Conservation (phyloP, 305 asterid genomes). For the Rubia occidens region DNA sequence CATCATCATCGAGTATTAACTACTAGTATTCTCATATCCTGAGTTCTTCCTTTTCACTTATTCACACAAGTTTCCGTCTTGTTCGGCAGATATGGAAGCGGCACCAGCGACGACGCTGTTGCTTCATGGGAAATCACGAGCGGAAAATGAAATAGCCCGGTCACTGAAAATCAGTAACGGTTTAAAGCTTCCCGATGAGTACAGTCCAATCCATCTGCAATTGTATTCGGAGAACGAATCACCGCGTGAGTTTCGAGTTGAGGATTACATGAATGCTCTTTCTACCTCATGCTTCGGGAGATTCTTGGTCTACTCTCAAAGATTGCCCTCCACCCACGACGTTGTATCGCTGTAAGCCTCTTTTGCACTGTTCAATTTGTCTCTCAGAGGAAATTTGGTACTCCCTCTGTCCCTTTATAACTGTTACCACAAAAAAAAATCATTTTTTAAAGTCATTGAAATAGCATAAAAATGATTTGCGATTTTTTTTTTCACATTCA, state of each 20-base stretch:
- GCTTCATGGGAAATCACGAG: conserved; percentile 54
- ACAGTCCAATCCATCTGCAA: conserved; percentile 29
- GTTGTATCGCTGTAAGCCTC: conserved; percentile 55
- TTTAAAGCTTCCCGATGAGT: conserved; percentile 44
- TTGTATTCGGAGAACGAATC: conserved; percentile 42
- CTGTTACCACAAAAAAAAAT: no score
- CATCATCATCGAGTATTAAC: neutral
- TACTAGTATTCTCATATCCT: neutral
- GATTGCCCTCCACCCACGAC: conserved; percentile 73
- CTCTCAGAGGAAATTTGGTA: neutral
- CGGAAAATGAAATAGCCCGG: conserved; percentile 50
- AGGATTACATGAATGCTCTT: conserved; percentile 44
- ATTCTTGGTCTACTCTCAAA: conserved; percentile 60
- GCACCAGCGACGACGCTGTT: conserved; percentile 35
- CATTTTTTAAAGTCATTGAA: no score
- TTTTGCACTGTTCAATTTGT: neutral
- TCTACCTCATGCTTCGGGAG: conserved; percentile 53
- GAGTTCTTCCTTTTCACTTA: neutral
- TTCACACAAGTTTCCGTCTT: neutral
- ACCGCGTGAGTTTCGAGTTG: conserved; percentile 29
- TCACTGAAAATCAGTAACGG: conserved; percentile 35
- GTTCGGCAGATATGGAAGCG: conserved; percentile 37
- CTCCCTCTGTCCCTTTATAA: no score
- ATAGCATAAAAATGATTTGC: no score
- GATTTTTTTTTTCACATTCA: no score